phyloP scores from a whole-genome alignment of 108 stramenopile genomes.

The Chaetoceros tenuissimus region DNA sequence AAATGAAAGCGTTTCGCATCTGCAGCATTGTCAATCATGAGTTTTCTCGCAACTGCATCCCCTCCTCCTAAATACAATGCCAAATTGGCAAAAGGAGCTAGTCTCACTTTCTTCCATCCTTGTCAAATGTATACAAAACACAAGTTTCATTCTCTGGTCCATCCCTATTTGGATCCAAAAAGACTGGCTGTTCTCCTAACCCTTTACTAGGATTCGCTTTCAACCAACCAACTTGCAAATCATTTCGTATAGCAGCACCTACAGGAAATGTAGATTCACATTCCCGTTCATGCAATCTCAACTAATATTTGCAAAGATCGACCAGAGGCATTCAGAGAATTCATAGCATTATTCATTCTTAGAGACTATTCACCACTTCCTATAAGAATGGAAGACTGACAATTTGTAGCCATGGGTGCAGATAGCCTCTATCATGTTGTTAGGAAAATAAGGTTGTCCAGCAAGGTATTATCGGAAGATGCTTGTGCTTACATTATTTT shows the following conservation, averaged over 20 bases:
- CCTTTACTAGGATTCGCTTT: neutral
- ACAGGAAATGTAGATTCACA: neutral
- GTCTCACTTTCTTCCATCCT: neutral
- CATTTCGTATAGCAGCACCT: neutral
- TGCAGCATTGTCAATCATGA: neutral
- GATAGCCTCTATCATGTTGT: too few relatives aligned
- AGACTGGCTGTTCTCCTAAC: constrained; percentile 6
- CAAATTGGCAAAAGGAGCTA: constrained; percentile 2
- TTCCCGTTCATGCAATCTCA: neutral
- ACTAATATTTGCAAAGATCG: neutral
- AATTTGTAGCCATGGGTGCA: too few relatives aligned
- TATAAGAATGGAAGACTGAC: too few relatives aligned
- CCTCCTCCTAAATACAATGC: constrained; percentile 6
- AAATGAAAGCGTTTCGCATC: constrained; percentile 10
- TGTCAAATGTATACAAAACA: neutral
- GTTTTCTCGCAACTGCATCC: constrained; percentile 2
- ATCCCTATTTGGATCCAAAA: neutral
- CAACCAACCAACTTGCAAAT: constrained; percentile 4
- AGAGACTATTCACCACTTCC: too few relatives aligned
- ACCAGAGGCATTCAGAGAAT: too few relatives aligned
- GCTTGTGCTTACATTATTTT: too few relatives aligned
- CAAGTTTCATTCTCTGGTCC: constrained; percentile 4
- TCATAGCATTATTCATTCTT: too few relatives aligned
- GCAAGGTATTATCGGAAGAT: too few relatives aligned
- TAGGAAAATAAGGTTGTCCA: too few relatives aligned